phyloP scores from a whole-genome alignment of 345 rosid species.

The Eucalyptus melliodora region DNA sequence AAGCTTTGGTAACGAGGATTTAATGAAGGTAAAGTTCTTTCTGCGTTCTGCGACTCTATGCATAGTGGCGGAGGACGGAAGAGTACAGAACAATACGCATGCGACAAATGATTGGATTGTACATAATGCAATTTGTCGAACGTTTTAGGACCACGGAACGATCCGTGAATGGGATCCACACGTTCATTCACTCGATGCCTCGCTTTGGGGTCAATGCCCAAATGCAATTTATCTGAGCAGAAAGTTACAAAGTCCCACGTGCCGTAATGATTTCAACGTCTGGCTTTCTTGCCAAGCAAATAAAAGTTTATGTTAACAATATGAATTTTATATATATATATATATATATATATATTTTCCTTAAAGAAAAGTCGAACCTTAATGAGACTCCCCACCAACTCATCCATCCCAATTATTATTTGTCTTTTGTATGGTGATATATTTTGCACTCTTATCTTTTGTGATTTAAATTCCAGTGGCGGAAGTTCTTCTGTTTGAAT shows the following conservation, averaged over 20 bases:
- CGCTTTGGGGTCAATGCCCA: background rate
- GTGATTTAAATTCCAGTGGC: background rate
- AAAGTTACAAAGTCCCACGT: background rate
- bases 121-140: background rate
- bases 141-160: background rate
- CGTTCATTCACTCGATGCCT: background rate
- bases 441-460: background rate
- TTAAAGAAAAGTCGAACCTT: background rate
- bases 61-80: accelerated
- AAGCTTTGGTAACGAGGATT: background rate
- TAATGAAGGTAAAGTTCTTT: background rate
- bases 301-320: background rate
- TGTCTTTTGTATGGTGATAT: background rate
- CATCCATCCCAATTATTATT: background rate
- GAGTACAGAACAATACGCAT: background rate
- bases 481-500: background rate
- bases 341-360: no score
- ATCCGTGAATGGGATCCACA: background rate
- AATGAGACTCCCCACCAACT: background rate
- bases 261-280: background rate
- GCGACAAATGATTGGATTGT: background rate
- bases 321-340: background rate
- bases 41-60: background rate
- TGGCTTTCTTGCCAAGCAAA: background rate
- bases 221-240: background rate